Evolutionary conservation across 768 basidiomycete genomes (phyloP).

Genomic region (Phaffia tasmanica): DNA sequence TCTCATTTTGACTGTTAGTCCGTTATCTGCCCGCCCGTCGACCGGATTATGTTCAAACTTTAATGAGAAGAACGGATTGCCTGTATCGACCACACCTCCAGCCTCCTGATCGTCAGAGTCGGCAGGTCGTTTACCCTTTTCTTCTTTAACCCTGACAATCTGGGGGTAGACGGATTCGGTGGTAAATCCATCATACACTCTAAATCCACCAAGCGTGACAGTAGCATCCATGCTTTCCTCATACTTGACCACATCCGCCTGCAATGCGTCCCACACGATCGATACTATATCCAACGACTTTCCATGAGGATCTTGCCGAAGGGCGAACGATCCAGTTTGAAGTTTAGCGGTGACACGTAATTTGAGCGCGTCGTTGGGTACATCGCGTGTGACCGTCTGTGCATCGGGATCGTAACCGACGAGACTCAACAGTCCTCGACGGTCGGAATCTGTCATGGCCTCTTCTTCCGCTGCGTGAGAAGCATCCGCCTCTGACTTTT

Average conservation of each 20-base stretch:
- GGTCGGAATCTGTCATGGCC: constrained; percentile 77
- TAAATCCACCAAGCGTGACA: constrained; percentile 70
- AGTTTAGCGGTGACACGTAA: constrained; percentile 63
- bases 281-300: constrained; percentile 62
- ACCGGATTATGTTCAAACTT: constrained; percentile 87
- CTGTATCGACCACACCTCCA: constrained; percentile 32
- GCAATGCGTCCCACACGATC: constrained; percentile 73
- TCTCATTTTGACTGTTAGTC: constrained; percentile 75
- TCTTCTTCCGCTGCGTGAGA: constrained; percentile 36
- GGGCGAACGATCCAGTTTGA: constrained; percentile 73
- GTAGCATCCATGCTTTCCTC: constrained; percentile 76
- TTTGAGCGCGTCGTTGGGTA: constrained; percentile 69
- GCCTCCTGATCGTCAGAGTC: constrained; percentile 20
- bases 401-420: constrained; percentile 45
- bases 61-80: constrained; percentile 64
- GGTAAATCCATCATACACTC: constrained; percentile 86
- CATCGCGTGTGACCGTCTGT: constrained; percentile 60
- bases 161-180: constrained; percentile 67
- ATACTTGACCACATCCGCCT: constrained; percentile 70
- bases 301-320: constrained; percentile 62
- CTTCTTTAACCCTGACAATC: constrained; percentile 71
- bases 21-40: constrained; percentile 81
- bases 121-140: constrained; percentile 28
- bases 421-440: constrained; percentile 33
- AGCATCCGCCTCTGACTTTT: constrained; percentile 42